Base-by-base conservation (phyloP, 768 basidiomycete species). In the Royoungia palumana region DNA sequence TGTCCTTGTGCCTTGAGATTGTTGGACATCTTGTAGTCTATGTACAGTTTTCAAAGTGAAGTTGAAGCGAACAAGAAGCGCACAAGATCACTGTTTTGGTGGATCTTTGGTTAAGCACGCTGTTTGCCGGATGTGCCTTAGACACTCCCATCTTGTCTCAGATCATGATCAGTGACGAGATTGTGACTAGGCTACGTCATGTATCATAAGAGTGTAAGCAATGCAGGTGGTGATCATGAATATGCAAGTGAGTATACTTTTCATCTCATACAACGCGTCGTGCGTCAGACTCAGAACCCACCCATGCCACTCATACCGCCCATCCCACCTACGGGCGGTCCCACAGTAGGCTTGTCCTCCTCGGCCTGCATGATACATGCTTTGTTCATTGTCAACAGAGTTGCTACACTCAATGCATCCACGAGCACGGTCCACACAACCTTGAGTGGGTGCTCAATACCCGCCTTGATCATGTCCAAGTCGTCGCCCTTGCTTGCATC, bases 361-460 rank as follows among this genome's bases (percentile, higher is more conserved):
- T 89, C 87, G 13, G 85, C 89, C 42, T 97, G 93, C 20, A 97
- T 94, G 35, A 98, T 80, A 65, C 89, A 89, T 35, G 82, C 86
- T 75, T 98, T 94, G 58, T 86, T 89, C 44, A 94, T 98, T 41
- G 93, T 93, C 70, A 97, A 73, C 68, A 98, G 72, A 54, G 84
- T 88, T 4, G 94, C 92, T n/a, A 97, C 94, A 63, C 95, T 94
- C 20, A 80, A 75, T 0, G 95, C 94, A 65, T 98, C 94, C 2
- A 94, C 83, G 24, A 97, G 76, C 2, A 93, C 93, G 3, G 93
- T 95, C 60, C 91, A 75, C 43, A 96, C 94, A 43, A 98, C 95
- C 81, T 95, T 95, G 52, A 94, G 75, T 1, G 94, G 94, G 73
- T 98, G 95, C 38, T 97, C 86, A 58, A 98, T 96, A 62, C 95